Base-by-base conservation (phyloP, 106 monocot genomes). In the Allium cepa region DNA sequence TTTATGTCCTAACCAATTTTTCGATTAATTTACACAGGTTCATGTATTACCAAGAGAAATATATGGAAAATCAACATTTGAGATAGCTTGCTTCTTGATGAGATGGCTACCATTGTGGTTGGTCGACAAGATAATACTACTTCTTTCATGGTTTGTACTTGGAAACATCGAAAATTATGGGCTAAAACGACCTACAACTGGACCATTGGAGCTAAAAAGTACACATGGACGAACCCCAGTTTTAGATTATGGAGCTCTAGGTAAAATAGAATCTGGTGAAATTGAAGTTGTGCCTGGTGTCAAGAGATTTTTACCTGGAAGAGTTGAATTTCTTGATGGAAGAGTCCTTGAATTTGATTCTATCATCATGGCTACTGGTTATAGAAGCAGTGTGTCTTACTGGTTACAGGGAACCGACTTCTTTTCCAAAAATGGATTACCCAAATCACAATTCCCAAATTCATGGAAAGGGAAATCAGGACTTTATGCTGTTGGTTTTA, bases 31-130 rank as follows among this genome's bases (percentile, higher is more conserved):
- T 12, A 50, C 5, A 49, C 79, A 88, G 88, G 88, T 89, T 60
- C 88, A 89, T 68, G 88, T 89, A 3, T 58, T 89, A 18, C 88
- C 88, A 7, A 82, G 88, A 62, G 88, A 89, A 49, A 66, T 89
- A 6, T 46, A 69, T 46, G 88, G 88, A 4, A 84, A 79, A 57
- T 82, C 88, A 4, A 89, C 81, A 13, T 89, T 89, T 66, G 81
- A 72, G 64, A 9, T 89, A 26, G 79, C 85, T 3, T 71, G 77
- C 36, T 22, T 36, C 13, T 50, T 89, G 57, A 65, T 79, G 79
- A 79, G 72, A 57, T 89, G 84, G 84, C 72, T 85, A 8, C 88
- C 88, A 15, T 26, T 84, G 15, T 67, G 88, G 88, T 47, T 88
- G 62, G 81, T 75, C 0, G 88, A 88, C 76, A 84, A 59, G 76